A percentile compares a stretch with the other conserved stretches of the same genome.
Evolutionary conservation across 2,329 filamentous ascomycete species (phyloP).

Genomic region (Colletotrichum neosansevieriae): DNA sequence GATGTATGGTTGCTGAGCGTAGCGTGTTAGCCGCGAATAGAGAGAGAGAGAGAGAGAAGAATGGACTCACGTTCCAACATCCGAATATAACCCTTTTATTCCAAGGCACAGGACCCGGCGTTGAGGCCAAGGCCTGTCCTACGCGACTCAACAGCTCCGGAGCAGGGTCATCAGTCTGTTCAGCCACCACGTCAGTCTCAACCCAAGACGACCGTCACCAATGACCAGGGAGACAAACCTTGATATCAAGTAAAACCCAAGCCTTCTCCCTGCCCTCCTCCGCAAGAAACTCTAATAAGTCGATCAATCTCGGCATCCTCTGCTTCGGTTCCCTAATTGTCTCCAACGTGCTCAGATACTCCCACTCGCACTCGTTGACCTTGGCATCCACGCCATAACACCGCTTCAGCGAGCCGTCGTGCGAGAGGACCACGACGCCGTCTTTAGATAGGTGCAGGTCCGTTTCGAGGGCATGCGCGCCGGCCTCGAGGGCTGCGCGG

Average conservation of each 20-base stretch:
- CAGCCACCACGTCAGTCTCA: neutral
- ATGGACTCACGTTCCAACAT: constrained; percentile 76
- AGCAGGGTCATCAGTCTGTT: constrained; percentile 75
- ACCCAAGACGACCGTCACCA: too few relatives aligned
- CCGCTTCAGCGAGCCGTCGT: constrained; percentile 82
- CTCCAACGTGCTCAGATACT: constrained; percentile 74
- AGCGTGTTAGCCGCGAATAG: neutral
- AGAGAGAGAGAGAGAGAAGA: neutral
- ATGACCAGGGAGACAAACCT: constrained; percentile 61
- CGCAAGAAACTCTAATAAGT: constrained; percentile 79
- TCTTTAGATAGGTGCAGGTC: constrained; percentile 88
- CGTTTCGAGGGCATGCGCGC: constrained; percentile 87
- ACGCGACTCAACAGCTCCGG: constrained; percentile 78
- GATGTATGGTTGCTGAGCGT: constrained; percentile 66
- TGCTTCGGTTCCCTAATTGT: constrained; percentile 77
- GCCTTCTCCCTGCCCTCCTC: constrained; percentile 73
- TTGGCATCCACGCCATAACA: constrained; percentile 83
- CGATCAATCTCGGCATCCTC: constrained; percentile 78
- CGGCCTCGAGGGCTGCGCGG: constrained; percentile 76
- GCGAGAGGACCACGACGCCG: constrained; percentile 85
- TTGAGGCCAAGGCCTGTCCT: constrained; percentile 69
- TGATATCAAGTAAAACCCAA: constrained; percentile 91
- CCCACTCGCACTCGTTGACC: constrained; percentile 82
- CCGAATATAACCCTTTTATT: constrained; percentile 80
- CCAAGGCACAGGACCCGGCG: constrained; percentile 71